phyloP scores from a whole-genome alignment of 2,329 filamentous ascomycete genomes.

The Aureobasidium sp. region DNA sequence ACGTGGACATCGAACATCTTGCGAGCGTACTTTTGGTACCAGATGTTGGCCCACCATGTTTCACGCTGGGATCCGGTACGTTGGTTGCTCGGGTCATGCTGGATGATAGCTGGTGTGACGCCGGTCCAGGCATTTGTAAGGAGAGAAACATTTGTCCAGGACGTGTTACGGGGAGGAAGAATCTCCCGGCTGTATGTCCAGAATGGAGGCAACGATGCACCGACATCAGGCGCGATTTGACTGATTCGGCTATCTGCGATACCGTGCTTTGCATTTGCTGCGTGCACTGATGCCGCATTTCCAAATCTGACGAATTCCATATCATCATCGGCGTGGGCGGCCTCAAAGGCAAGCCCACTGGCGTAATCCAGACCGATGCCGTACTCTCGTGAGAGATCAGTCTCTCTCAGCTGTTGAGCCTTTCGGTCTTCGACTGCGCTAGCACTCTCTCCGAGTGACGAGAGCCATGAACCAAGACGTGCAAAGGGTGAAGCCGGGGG shows the following conservation, averaged over 20 bases:
- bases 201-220: conserved; percentile 16
- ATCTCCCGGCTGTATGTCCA: conserved; percentile 18
- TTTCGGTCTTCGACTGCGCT: background rate
- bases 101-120: conserved; percentile 17
- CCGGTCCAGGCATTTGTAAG: conserved; percentile 18
- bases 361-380: conserved; percentile 26
- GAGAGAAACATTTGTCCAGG: conserved; percentile 18
- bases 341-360: conserved; percentile 23
- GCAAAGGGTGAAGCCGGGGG: background rate
- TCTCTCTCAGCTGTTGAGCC: background rate
- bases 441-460: background rate
- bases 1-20: conserved; percentile 17
- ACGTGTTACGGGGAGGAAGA: conserved; percentile 11
- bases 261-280: conserved; percentile 16
- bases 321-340: conserved; percentile 24
- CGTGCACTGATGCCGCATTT: conserved; percentile 16
- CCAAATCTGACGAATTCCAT: conserved; percentile 23
- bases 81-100: conserved; percentile 10
- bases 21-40: conserved; percentile 18
- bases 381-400: conserved; percentile 31
- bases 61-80: conserved; percentile 1
- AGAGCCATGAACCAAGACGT: background rate
- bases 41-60: conserved; percentile 16
- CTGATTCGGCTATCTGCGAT: conserved; percentile 17
- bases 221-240: conserved; percentile 21